Percentiles rank a stretch among this genome's conserved stretches.
These are phyloP conservation scores for Celoporthe dispersa DNA, from an alignment of 2,329 filamentous ascomycete genomes.

Conservation along the genomic window DNA sequence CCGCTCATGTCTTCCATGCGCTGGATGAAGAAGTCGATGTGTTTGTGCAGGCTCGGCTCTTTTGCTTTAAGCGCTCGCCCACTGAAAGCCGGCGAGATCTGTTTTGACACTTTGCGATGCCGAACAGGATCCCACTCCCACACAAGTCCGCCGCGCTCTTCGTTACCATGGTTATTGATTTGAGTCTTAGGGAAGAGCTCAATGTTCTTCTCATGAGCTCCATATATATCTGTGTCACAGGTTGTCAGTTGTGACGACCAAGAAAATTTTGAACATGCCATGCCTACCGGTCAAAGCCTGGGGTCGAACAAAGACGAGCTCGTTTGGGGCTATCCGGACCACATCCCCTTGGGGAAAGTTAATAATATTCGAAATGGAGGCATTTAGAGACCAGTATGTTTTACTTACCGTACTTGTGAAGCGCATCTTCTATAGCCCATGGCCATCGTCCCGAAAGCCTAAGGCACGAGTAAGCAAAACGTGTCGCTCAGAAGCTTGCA, in stretches of 20 bases:
- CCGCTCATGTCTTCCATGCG: constrained; percentile 28
- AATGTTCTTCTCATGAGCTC: constrained; percentile 28
- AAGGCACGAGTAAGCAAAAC: too few species aligned
- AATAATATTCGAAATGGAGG: neutral
- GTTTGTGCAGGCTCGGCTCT: constrained; percentile 31
- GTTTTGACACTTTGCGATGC: constrained; percentile 32
- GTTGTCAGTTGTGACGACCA: too few species aligned
- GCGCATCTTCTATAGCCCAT: constrained; percentile 14
- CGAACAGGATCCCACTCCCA: constrained; percentile 34
- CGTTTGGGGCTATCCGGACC: constrained; percentile 25
- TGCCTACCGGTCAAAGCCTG: constrained; percentile 17
- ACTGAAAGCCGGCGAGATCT: constrained; percentile 35
- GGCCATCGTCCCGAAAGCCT: constrained; percentile 19
- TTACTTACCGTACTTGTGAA: constrained; percentile 20
- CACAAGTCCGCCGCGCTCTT: constrained; percentile 29
- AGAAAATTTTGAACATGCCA: too few species aligned
- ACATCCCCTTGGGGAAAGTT: constrained; percentile 8
- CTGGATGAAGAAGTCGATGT: constrained; percentile 33
- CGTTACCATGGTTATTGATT: constrained; percentile 32
- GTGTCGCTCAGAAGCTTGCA: too few species aligned
- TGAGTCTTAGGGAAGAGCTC: constrained; percentile 33
- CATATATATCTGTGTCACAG: constrained; percentile 29
- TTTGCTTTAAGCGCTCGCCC: constrained; percentile 24
- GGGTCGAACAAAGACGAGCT: constrained; percentile 20
- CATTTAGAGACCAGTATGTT: too few species aligned